Evolutionary conservation across 1,284 basidiomycete genomes (phyloP).

Genomic region (Anthracocystis walkeri): DNA sequence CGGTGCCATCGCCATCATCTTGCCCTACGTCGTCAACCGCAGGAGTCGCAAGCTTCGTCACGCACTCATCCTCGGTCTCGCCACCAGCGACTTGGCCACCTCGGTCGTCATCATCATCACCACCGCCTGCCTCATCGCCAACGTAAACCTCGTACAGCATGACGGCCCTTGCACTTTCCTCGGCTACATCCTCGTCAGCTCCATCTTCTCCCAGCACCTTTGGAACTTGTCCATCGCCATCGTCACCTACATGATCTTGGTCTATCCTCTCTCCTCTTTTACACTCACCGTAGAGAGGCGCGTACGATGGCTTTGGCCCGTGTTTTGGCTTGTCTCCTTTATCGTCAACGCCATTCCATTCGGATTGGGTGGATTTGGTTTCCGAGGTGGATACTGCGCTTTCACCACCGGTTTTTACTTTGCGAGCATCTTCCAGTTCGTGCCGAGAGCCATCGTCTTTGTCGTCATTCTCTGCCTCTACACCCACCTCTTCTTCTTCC

Average conservation of each 20-base stretch:
- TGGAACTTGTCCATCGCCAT: conserved; percentile 63
- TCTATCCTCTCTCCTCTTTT: conserved; percentile 56
- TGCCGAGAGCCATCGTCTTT: conserved; percentile 56
- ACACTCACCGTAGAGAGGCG: conserved; percentile 55
- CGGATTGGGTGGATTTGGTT: conserved; percentile 46
- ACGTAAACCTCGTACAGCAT: conserved; percentile 44
- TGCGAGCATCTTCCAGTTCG: conserved; percentile 53
- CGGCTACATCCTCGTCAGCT: conserved; percentile 51
- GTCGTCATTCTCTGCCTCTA: conserved; percentile 59
- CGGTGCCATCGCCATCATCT: conserved; percentile 58
- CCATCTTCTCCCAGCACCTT: conserved; percentile 62
- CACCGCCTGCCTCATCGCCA: conserved; percentile 44
- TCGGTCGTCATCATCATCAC: conserved; percentile 55
- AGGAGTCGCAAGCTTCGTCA: conserved; percentile 58
- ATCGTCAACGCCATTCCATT: conserved; percentile 53
- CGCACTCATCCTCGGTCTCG: conserved; percentile 60
- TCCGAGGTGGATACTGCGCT: conserved; percentile 59
- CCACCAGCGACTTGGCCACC: conserved; percentile 57
- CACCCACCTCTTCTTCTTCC: conserved; percentile 66
- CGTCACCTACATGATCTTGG: conserved; percentile 65
- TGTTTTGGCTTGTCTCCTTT: conserved; percentile 55
- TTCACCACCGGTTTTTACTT: conserved; percentile 43
- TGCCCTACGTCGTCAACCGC: conserved; percentile 54
- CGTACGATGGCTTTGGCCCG: conserved; percentile 59
- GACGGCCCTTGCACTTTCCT: conserved; percentile 49